Base-by-base conservation (phyloP, 164 flowering plant species). In the Cinnamomum chago region DNA sequence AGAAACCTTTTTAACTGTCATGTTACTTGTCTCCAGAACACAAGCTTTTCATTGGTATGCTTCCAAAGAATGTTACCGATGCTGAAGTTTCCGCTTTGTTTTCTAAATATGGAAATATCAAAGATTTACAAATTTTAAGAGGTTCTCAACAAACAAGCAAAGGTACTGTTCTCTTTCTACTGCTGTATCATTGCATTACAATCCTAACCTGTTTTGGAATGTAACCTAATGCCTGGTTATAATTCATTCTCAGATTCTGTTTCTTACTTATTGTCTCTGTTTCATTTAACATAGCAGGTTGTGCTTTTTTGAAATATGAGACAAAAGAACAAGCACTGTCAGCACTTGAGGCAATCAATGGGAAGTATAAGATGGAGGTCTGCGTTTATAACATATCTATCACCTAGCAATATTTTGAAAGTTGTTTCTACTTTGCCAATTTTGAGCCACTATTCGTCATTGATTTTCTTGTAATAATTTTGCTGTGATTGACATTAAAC, bases 11-110 rank as follows among this genome's bases (percentile, higher is more conserved):
- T 55, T 70, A 64, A 67, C 50, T 73, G 62, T 76, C 50, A 33
- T 67, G 24, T 70, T 9, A 23, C 27, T 47, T 68, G 14, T 65
- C 71, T 76, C 60, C 87, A 96, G 99, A 96, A 74, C 97, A 94
- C 86, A 96, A 96, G 82, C 97, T 96, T 81, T 96, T 96, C 77
- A 86, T 96, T 74, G 99, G 99, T 55, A 96, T 96, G 99, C 95
- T 96, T 75, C 99, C 98, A 65, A 94, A 94, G 89, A 96, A 88
- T 81, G 94, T 94, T 22, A 83, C 94, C 35, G 98, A 96, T 73
- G 82, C 82, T 73, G 99, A 96, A 79, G 89, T 96, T 71, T 88
- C 89, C 68, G 80, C 81, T 62, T 72, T 96, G 75, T 96, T 96
- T 79, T 90, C 98, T 52, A 81, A 83, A 47, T 88, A 92, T 83